These are phyloP conservation scores for Carex arenaria DNA, from an alignment of 202 grass and related monocot genomes.

Conservation along the genomic window DNA sequence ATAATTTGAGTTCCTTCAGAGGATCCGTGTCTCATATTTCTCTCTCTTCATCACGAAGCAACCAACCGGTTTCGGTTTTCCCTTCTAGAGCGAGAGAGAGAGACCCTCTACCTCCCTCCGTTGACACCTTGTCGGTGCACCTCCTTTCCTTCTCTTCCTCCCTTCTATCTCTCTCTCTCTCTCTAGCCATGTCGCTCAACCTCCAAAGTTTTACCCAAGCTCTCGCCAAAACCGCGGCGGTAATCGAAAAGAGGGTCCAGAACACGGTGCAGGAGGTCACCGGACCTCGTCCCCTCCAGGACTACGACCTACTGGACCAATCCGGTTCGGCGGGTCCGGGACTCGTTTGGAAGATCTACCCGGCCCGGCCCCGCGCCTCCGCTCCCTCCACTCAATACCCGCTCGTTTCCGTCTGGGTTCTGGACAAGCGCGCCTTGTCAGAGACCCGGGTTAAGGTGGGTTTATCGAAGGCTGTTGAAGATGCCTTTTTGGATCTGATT, in stretches of 20 bases:
- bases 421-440: slow-evolving; percentile 85
- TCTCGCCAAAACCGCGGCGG: slow-evolving; percentile 91
- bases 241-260: slow-evolving; percentile 94
- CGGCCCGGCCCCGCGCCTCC: slow-evolving; percentile 59
- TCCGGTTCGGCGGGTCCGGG: slow-evolving; percentile 76
- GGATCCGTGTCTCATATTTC: no score
- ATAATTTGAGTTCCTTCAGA: no score
- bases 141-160: neutral
- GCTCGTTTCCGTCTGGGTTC: slow-evolving; percentile 89
- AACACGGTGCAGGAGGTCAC: slow-evolving; percentile 99
- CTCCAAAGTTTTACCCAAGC: slow-evolving; percentile 92
- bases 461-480: slow-evolving; percentile 75
- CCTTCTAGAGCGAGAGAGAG: slow-evolving; percentile 2
- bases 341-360: slow-evolving; percentile 83
- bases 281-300: slow-evolving; percentile 92
- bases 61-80: slow-evolving; percentile 3
- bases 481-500: slow-evolving; percentile 80
- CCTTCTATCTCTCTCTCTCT: neutral
- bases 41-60: slow-evolving; percentile 30
- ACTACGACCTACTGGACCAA: slow-evolving; percentile 94
- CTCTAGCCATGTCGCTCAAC: slow-evolving; percentile 73
- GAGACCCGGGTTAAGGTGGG: slow-evolving; percentile 68
- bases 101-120: neutral
- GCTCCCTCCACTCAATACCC: slow-evolving; percentile 82
- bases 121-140: slow-evolving; percentile 7